Evolutionary conservation across 495 filamentous ascomycete genomes (phyloP).

Genomic region (Lophiostoma macrostomum): DNA sequence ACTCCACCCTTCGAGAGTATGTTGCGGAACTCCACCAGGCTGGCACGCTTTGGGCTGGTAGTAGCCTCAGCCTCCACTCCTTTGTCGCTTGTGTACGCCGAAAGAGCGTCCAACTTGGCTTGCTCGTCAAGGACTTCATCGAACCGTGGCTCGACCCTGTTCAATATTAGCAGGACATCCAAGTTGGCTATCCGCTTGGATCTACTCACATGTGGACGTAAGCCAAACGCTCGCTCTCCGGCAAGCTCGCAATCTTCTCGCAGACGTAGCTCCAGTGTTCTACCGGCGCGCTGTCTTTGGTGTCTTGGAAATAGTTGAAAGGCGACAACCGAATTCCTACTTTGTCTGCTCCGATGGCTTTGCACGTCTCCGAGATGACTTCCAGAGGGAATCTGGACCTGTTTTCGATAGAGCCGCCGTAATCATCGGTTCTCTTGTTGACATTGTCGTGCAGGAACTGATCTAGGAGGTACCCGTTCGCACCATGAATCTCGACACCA

Average conservation of each 20-base stretch:
- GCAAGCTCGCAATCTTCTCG: conserved; percentile 22
- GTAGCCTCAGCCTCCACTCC: conserved; percentile 28
- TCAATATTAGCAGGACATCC: not conserved
- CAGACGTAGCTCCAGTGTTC: conserved; percentile 30
- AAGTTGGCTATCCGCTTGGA: not conserved
- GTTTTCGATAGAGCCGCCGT: conserved; percentile 53
- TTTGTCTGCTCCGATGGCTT: conserved; percentile 41
- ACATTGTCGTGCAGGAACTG: conserved; percentile 53
- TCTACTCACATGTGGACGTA: conserved; percentile 32
- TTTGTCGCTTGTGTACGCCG: conserved; percentile 19
- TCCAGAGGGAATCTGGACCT: conserved; percentile 49
- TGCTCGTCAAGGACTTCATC: conserved; percentile 32
- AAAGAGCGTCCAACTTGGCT: conserved; percentile 30
- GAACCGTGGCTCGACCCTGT: conserved; percentile 31
- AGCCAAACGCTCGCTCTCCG: conserved; percentile 14
- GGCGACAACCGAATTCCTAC: conserved; percentile 49
- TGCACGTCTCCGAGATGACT: conserved; percentile 41
- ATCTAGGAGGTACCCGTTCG: conserved; percentile 56
- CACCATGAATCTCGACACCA: conserved; percentile 45
- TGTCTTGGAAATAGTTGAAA: conserved; percentile 37
- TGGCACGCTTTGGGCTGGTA: conserved; percentile 12
- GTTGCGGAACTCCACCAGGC: conserved; percentile 16
- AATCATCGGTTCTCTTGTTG: conserved; percentile 52
- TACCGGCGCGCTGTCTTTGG: conserved; percentile 30
- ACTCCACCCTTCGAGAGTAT: conserved; percentile 27